Base-by-base conservation (phyloP, 495 filamentous ascomycete genomes). In the Terfezia boudieri region DNA sequence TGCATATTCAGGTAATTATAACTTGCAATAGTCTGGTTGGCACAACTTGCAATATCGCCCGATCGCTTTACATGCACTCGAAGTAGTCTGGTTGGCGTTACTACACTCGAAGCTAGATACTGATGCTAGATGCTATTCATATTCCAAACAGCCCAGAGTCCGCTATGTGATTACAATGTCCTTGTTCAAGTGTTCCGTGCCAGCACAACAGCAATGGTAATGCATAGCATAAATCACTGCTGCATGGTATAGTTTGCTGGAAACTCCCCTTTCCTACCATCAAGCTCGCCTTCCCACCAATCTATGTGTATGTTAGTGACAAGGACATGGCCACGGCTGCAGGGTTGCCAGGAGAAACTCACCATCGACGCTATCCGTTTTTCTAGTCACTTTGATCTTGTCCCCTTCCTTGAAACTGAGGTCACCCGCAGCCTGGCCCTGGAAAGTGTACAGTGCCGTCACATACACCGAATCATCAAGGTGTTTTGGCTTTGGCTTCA, bases 261-360 rank as follows among this genome's bases (percentile, higher is more conserved):
- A 67, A 95, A 96, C 60, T 69, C 80, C 9, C 89, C 89, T 63
- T 73, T 74, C 22, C 69, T 64, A 3, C 89, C 90, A 51, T 73
- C 68, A 35, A 94, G 53, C 67, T 95, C 87, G 16, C 89, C 89
- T 54, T 86, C 79, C 89, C 89, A 96, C 89, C 89, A 96, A 62
- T 94, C 89, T 65, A 43, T 14, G 20, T 4, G 43, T 9, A 32
- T 20, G 43, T 48, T 48, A 48, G 43, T 3, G 20, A 3, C 20
- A 14, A 6, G 43, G 43, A 4, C 4, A 32, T 51, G 49, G 4
- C 12, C 17, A 46, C 41, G 14, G 26, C 12, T 20, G n/a, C 49
- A 51, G 1, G 6, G 22, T 51, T 51, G n/a, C 49, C 10, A 20
- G 4, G 49, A 23, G n/a, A 37, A 37, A 36, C 61, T 14, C 52